A percentile compares a stretch with the other conserved stretches of the same genome.
phyloP scores from a whole-genome alignment of 139 green algal species.

The Closterium sp. region DNA sequence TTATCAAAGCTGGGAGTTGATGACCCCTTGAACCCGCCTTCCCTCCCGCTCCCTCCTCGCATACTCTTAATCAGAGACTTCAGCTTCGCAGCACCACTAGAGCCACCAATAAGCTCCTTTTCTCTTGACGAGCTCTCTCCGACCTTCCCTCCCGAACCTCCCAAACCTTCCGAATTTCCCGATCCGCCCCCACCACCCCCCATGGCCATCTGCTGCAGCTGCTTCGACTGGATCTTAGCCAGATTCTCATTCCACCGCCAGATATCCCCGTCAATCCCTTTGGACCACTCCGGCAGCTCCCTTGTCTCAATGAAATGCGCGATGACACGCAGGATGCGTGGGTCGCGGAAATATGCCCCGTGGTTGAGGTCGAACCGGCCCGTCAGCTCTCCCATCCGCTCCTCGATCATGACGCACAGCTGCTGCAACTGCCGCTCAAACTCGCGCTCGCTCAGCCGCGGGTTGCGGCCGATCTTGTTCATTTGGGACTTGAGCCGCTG shows the following conservation, averaged over 20 bases:
- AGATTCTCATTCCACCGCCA: neutral
- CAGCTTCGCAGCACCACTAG: neutral
- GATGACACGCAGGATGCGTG: conserved; percentile 10
- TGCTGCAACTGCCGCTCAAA: conserved; percentile 28
- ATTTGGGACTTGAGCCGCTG: neutral
- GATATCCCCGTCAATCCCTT: neutral
- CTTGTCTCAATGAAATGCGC: conserved; percentile 7
- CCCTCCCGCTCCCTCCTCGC: neutral
- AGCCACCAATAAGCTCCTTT: neutral
- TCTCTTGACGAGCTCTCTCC: neutral
- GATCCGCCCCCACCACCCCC: neutral
- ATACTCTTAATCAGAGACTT: neutral
- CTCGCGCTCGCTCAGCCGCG: neutral
- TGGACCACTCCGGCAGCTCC: neutral
- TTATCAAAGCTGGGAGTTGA: neutral
- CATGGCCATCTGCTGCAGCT: neutral
- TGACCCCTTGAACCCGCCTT: neutral
- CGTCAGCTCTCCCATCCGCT: conserved; percentile 10
- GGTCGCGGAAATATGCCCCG: conserved; percentile 26
- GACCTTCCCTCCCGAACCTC: neutral
- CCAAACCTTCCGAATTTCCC: no score
- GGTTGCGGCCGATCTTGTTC: conserved; percentile 7
- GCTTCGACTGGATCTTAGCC: neutral
- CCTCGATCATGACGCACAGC: conserved; percentile 29
- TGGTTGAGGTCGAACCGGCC: conserved; percentile 4